Evolutionary conservation across 2,329 filamentous ascomycete genomes (phyloP).

Genomic region (Alternaria sp.): DNA sequence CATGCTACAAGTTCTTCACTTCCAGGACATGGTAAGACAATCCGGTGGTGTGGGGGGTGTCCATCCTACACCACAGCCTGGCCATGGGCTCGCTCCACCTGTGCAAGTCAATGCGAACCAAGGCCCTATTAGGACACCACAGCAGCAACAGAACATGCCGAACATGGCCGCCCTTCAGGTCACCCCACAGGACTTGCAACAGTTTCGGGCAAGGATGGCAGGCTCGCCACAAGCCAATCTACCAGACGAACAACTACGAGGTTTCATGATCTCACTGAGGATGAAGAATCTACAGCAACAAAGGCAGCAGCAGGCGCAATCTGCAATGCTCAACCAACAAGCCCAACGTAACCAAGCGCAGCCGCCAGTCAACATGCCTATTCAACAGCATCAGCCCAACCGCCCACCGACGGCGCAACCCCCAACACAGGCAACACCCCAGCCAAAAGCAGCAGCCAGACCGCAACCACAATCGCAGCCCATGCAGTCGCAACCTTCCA

Average conservation of each 20-base stretch:
- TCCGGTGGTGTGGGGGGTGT: constrained; percentile 26
- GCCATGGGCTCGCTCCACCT: constrained; percentile 44
- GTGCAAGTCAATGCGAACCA: constrained; percentile 51
- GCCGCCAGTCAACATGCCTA: constrained; percentile 12
- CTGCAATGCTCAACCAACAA: constrained; percentile 16
- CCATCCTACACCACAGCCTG: constrained; percentile 32
- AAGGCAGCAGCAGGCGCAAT: constrained; percentile 30
- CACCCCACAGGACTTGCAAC: constrained; percentile 52
- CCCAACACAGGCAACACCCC: constrained; percentile 31
- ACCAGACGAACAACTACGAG: constrained; percentile 36
- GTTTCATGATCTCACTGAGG: constrained; percentile 37
- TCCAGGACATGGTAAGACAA: constrained; percentile 50
- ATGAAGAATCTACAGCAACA: constrained; percentile 35
- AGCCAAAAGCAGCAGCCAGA: constrained; percentile 32
- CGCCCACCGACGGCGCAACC: constrained; percentile 36
- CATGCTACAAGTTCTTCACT: constrained; percentile 54
- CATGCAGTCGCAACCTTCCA: constrained; percentile 28
- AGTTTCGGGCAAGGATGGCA: constrained; percentile 46
- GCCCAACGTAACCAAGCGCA: constrained; percentile 18
- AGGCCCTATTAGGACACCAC: constrained; percentile 36
- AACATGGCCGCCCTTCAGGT: constrained; percentile 39
- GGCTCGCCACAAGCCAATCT: constrained; percentile 36
- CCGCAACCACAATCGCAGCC: constrained; percentile 30
- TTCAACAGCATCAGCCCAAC: constrained; percentile 30
- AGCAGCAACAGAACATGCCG: constrained; percentile 40